phyloP scores from a whole-genome alignment of 2,329 filamentous ascomycete genomes.

The Westerdykella aurantiaca region DNA sequence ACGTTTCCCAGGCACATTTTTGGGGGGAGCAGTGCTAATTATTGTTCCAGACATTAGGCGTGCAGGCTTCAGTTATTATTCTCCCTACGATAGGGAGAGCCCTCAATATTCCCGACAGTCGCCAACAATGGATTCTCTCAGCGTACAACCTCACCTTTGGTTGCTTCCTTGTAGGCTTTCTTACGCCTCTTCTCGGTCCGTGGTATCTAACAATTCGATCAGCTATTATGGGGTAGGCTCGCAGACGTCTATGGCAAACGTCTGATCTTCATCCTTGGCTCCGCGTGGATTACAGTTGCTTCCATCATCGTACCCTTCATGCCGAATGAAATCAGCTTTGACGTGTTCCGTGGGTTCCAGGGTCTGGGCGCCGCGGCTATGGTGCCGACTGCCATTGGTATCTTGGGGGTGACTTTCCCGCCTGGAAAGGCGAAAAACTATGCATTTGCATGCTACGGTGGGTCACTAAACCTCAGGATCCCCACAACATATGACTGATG shows the following conservation, averaged over 20 bases:
- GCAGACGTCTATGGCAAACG: conserved; percentile 63
- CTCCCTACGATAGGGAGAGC: conserved; percentile 56
- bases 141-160: conserved; percentile 62
- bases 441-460: conserved; percentile 57
- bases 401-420: conserved; percentile 61
- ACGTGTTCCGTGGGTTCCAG: conserved; percentile 61
- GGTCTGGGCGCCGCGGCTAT: conserved; percentile 64
- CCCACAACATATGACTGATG: neutral
- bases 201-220: conserved; percentile 3
- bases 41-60: conserved; percentile 47
- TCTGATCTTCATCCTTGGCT: conserved; percentile 59
- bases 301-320: conserved; percentile 59
- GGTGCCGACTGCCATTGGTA: conserved; percentile 65
- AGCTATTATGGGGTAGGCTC: conserved; percentile 60
- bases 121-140: conserved; percentile 62
- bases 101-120: conserved; percentile 52
- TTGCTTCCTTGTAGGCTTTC: conserved; percentile 49
- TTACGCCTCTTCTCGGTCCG: neutral
- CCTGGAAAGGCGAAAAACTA: conserved; percentile 66
- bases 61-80: conserved; percentile 57
- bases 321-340: conserved; percentile 61
- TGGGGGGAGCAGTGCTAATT: neutral
- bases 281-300: conserved; percentile 56
- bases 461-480: neutral
- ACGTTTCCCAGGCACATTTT: conserved; percentile 3